Evolutionary conservation across 2,329 filamentous ascomycete genomes (phyloP), one percentile per base, ranked within the genome.

Genomic region (Penicillium janthinellum): DNA sequence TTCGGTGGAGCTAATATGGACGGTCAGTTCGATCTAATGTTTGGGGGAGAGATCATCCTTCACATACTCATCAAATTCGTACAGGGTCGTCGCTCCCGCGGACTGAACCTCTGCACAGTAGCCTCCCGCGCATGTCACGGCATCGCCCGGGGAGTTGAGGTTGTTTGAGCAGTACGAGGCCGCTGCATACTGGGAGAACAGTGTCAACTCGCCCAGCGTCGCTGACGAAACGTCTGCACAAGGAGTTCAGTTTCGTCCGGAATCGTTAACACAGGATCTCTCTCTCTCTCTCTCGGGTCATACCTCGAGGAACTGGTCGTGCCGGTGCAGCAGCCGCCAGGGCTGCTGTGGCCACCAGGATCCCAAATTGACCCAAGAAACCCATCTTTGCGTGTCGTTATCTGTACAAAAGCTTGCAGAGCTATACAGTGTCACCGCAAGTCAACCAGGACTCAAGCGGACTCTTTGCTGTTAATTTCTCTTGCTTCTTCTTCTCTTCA

Each of bases 151-250:
- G 31, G 76, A 76, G 57, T 81, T 71, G 69, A 81, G 78, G 69
- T 85, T 84, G 41, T 63, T 69, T 2, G 75, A 65, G 67, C 83
- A 85, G 69, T 85, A 85, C 20, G 82, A 75, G 3, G 83, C 83
- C 2, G 82, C 82, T 2, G 82, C 77, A 67, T 82, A 85, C 59
- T 85, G 78, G 42, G 80, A 78, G 68, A 80, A 83, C 62, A 83
- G 73, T 2, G 73, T 71, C 7, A 84, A 71, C 44, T 79, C 70
- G 15, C 72, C 66, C 39, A 83, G 70, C 10, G 79, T 61, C 20
- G 69, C 69, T n/a, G 73, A 52, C 0, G 78, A 77, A 35, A 83
- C 75, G 48, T 70, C 77, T 78, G 25, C 5, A 3, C n/a, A 42
- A 3, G 7, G 2, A 22, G 28, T 59, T 59, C 3, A 60, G 52